Evolutionary conservation across 176 grass and related monocot genomes (phyloP).

Genomic region (Panicum miliaceum): DNA sequence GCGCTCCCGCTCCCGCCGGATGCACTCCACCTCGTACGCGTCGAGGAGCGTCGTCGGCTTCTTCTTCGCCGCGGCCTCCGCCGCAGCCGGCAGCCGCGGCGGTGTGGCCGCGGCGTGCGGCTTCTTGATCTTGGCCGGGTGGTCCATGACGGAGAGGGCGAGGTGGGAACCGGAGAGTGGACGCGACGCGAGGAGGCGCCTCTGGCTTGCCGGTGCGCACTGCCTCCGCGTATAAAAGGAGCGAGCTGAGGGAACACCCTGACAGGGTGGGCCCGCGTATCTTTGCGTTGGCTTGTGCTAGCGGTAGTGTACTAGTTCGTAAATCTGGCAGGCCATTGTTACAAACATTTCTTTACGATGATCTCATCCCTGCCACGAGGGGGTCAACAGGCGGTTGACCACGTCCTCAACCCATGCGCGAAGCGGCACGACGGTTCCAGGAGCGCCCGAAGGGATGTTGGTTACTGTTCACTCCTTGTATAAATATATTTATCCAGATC

Average conservation of each 20-base stretch:
- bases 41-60: slow-evolving; percentile 69
- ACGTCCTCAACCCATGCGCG: too few relatives aligned
- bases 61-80: neutral
- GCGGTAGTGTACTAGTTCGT: neutral
- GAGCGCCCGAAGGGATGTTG: too few relatives aligned
- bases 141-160: slow-evolving; percentile 14
- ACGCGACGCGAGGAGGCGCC: neutral
- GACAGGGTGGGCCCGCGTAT: neutral
- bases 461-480: too few relatives aligned
- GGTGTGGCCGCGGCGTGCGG: neutral
- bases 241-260: neutral
- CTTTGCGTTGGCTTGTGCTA: neutral
- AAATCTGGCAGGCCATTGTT: neutral
- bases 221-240: slow-evolving; percentile 11
- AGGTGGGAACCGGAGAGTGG: neutral
- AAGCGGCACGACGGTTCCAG: too few relatives aligned
- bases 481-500: too few relatives aligned
- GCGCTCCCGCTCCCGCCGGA: slow-evolving; percentile 63
- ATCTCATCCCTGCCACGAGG: too few relatives aligned
- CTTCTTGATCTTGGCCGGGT: neutral
- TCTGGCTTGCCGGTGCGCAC: neutral
- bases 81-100: neutral
- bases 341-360: too few relatives aligned
- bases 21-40: slow-evolving; percentile 77
- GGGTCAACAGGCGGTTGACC: too few relatives aligned